A percentile compares a stretch with the other conserved stretches of the same genome.
Conservation (phyloP, 2,329 filamentous ascomycete genomes). For the Microascus cirrosus region DNA sequence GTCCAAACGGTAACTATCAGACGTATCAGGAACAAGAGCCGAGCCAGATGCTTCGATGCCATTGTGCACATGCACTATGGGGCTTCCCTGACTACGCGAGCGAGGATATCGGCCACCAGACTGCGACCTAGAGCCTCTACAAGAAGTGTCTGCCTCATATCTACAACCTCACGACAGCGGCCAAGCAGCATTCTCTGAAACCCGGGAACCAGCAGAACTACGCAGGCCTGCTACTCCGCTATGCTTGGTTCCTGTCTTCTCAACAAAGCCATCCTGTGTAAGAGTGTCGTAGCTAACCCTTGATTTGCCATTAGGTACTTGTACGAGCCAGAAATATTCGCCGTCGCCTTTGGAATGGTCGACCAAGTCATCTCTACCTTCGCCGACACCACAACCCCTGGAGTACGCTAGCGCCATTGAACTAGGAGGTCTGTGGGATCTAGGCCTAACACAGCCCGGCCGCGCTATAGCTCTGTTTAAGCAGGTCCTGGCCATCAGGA, state of each 20-base stretch:
- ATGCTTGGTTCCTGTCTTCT: slow-evolving; percentile 10
- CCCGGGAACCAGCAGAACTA: slow-evolving; percentile 8
- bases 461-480: slow-evolving; percentile 13
- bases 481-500: slow-evolving; percentile 13
- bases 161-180: slow-evolving; percentile 11
- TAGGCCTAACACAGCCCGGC: slow-evolving; percentile 14
- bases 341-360: slow-evolving; percentile 12
- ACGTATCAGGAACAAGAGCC: too few relatives aligned
- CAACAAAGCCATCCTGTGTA: too few relatives aligned
- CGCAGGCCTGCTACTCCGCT: slow-evolving; percentile 14
- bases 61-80: too few relatives aligned
- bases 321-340: slow-evolving; percentile 18
- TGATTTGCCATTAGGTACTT: slow-evolving; percentile 13
- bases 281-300: too few relatives aligned
- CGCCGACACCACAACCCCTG: slow-evolving; percentile 11
- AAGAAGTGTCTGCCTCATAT: slow-evolving; percentile 18
- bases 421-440: slow-evolving; percentile 17
- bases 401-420: slow-evolving; percentile 17
- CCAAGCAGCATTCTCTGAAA: slow-evolving; percentile 8
- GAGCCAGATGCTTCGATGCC: too few relatives aligned
- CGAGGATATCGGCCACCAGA: slow-evolving; percentile 8
- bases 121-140: slow-evolving; percentile 14
- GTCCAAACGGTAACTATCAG: too few relatives aligned
- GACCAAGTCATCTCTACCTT: slow-evolving; percentile 13
- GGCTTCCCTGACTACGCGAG: too few relatives aligned